Percentiles rank a stretch among this genome's conserved stretches.
These are phyloP conservation scores for Tolypocladium nubicola DNA, from an alignment of 2,329 filamentous ascomycete species.

Conservation along the genomic window DNA sequence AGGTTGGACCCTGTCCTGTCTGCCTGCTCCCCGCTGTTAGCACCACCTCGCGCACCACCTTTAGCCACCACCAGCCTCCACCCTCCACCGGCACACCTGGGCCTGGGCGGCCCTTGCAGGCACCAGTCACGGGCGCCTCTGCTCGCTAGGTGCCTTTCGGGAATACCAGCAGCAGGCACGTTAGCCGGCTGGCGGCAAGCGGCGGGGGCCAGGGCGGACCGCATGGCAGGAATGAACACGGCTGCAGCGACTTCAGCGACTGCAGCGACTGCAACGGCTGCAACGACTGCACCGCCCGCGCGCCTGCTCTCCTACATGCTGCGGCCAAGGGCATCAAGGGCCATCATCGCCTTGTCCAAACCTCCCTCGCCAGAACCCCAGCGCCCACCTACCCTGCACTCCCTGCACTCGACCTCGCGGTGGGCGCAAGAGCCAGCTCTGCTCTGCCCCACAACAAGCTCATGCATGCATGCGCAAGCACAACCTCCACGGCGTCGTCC, in stretches of 20 bases:
- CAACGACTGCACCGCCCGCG: background rate
- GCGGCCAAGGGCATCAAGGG: too few species aligned
- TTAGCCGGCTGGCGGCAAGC: background rate
- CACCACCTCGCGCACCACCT: background rate
- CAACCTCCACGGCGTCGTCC: background rate
- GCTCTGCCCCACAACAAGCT: background rate
- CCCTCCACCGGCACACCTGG: too few species aligned
- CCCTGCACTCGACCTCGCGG: too few species aligned
- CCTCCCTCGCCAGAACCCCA: background rate
- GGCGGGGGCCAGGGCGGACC: too few species aligned
- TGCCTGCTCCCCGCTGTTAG: background rate
- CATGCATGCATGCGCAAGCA: background rate
- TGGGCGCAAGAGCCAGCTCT: too few species aligned
- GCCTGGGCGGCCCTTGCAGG: too few species aligned
- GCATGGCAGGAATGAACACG: too few species aligned
- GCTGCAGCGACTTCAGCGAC: background rate
- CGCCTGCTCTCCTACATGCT: background rate
- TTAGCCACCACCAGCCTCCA: background rate
- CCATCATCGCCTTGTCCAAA: too few species aligned
- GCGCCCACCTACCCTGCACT: background rate
- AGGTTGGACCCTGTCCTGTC: background rate
- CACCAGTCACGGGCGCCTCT: background rate
- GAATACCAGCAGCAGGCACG: background rate
- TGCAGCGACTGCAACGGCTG: background rate
- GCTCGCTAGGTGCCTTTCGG: background rate